Base-by-base conservation (phyloP, 2,329 filamentous ascomycete genomes). In the Helminthosporium solani region DNA sequence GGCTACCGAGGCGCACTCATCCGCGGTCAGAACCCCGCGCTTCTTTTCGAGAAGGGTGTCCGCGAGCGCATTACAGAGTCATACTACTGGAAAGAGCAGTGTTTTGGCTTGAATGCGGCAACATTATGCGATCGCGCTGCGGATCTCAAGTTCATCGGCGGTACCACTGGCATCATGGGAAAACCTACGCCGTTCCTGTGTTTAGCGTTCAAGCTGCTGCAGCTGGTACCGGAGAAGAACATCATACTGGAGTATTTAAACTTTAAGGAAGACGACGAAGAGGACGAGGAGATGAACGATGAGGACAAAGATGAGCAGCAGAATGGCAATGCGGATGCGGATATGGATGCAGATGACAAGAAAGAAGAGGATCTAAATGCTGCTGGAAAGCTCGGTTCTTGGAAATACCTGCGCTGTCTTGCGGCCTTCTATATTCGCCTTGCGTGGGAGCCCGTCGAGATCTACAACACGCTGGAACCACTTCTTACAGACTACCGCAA, bases 31-130 rank as follows among this genome's bases (percentile, higher is more conserved):
- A 96, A 96, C 74, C 92, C 92, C 1, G 88, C 90, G n/a, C 91
- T 88, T 3, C 88, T 97, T 49, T 88, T 97, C 80, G 92, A 97
- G 72, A 96, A 95, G 70, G 87, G 90, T 33, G 90, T 96, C 56
- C 88, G 88, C 66, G 94, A 99, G 73, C 90, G 94, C 66, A 96
- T 99, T 71, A 84, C 91, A 58, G 90, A 96, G 66, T 89, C 85
- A 42, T 95, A 96, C 74, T 99, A 96, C 76, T 99, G 90, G 87
- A 96, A 96, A 72, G 94, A 97, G 73, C 91, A 96, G 75, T 96
- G 94, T 70, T 99, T 97, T 73, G 94, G 88, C 33, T 79, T 99
- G 55, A 99, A 97, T 75, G 81, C 82, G 3, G 84, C 84, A 1
- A 86, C 83, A 0, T 70, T 99, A 5, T 86, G 96, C 60, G 89